Evolutionary conservation across 352 stramenopile species (phyloP).

Genomic region (Globisporangium splendens): DNA sequence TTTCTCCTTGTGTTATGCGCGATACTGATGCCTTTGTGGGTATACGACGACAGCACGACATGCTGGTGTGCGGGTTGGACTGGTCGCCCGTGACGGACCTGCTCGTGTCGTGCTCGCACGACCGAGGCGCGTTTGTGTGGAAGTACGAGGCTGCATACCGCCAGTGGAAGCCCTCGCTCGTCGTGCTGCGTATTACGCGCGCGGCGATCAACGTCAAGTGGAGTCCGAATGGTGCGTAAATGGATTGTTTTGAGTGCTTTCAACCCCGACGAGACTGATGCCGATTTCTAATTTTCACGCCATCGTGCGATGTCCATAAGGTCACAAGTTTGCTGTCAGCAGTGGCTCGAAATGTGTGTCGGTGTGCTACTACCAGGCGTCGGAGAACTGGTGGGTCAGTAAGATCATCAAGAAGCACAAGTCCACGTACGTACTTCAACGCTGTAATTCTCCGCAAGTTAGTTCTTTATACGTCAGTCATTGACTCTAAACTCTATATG

Average conservation of each 20-base stretch:
- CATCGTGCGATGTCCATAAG: constrained; percentile 16
- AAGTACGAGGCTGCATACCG: constrained; percentile 83
- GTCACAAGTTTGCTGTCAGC: constrained; percentile 92
- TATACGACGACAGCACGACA: constrained; percentile 76
- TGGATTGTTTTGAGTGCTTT: background rate
- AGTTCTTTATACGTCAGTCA: background rate
- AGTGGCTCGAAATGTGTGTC: constrained; percentile 92
- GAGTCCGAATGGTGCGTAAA: constrained; percentile 81
- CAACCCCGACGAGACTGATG: background rate
- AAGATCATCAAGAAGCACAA: constrained; percentile 98
- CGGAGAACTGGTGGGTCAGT: constrained; percentile 94
- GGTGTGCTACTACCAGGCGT: constrained; percentile 90
- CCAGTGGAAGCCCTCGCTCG: constrained; percentile 90
- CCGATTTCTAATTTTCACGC: no score
- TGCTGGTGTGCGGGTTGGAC: constrained; percentile 90
- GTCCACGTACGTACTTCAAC: constrained; percentile 77
- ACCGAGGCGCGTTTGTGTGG: constrained; percentile 95
- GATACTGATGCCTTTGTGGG: background rate
- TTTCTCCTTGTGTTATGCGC: background rate
- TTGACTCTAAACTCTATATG: no score
- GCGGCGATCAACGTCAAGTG: constrained; percentile 93
- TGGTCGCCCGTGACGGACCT: constrained; percentile 92
- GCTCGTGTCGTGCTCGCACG: constrained; percentile 93
- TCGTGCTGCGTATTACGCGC: constrained; percentile 90
- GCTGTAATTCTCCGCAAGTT: background rate